phyloP scores from a whole-genome alignment of 306 rosid species.

The Dryas drummondii region DNA sequence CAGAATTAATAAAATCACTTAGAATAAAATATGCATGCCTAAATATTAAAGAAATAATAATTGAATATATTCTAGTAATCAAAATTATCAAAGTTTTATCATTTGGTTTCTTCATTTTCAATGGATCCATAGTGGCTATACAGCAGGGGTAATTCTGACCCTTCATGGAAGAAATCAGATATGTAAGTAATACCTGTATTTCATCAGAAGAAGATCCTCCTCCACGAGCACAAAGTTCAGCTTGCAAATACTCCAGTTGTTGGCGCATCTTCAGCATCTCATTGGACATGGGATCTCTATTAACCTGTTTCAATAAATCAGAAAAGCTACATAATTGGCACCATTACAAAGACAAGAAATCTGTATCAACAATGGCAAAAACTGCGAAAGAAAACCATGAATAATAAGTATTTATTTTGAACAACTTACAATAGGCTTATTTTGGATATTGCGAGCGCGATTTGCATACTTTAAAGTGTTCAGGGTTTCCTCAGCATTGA shows the following conservation, averaged over 20 bases:
- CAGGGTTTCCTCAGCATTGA: slow-evolving; percentile 98
- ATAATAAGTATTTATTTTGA: slow-evolving; percentile 9
- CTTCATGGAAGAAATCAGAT: slow-evolving; percentile 13
- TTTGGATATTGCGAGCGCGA: slow-evolving; percentile 97
- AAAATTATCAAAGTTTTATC: background rate
- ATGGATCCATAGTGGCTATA: slow-evolving; percentile 13
- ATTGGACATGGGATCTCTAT: slow-evolving; percentile 96
- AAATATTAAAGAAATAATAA: slow-evolving; percentile 1
- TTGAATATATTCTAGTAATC: background rate
- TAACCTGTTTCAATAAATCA: slow-evolving; percentile 50
- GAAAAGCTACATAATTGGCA: slow-evolving; percentile 21
- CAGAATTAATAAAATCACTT: slow-evolving; percentile 4
- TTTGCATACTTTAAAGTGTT: slow-evolving; percentile 98
- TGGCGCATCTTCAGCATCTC: slow-evolving; percentile 99
- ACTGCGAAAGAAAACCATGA: background rate
- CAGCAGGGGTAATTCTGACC: background rate
- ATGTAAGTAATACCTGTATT: slow-evolving; percentile 68
- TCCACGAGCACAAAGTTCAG: slow-evolving; percentile 94
- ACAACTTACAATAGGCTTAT: slow-evolving; percentile 93
- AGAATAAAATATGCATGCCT: background rate
- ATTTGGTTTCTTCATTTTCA: background rate
- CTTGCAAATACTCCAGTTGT: slow-evolving; percentile 88
- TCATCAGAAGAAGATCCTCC: slow-evolving; percentile 88
- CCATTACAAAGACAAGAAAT: slow-evolving; percentile 27
- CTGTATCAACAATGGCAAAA: slow-evolving; percentile 14